Percentiles rank a stretch among this genome's conserved stretches.
phyloP scores from a whole-genome alignment of 306 rosid species.

The Corylus avellana region DNA sequence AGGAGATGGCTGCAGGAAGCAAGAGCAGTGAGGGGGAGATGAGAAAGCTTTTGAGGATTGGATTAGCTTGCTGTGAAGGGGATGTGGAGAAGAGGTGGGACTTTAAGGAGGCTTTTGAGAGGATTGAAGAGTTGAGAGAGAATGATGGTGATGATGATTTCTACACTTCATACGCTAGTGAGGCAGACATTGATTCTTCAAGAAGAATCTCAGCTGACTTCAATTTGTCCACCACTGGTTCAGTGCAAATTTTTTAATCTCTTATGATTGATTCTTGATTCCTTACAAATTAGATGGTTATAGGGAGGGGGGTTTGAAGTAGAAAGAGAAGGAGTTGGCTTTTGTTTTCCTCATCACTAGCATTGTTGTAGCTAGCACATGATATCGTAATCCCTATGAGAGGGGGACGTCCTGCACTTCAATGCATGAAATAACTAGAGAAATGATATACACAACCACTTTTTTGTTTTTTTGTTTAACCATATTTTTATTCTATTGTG shows the following conservation, averaged over 20 bases:
- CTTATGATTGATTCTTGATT: constrained; percentile 10
- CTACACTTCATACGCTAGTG: constrained; percentile 37
- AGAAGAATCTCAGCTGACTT: constrained; percentile 32
- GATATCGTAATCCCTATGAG: too few species aligned
- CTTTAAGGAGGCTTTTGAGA: constrained; percentile 64
- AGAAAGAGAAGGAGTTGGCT: not conserved
- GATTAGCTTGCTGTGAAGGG: constrained; percentile 60
- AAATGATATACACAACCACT: too few species aligned
- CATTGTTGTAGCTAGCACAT: too few species aligned
- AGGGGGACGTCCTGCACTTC: too few species aligned
- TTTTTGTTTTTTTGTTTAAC: too few species aligned
- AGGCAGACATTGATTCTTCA: constrained; percentile 38
- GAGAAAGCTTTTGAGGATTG: constrained; percentile 66
- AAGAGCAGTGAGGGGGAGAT: constrained; percentile 51
- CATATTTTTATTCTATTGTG: too few species aligned
- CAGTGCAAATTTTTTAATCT: constrained; percentile 5
- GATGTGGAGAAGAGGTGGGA: constrained; percentile 73
- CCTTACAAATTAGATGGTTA: not conserved
- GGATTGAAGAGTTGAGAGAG: constrained; percentile 62
- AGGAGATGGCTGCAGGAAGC: constrained; percentile 40
- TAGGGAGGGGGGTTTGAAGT: not conserved
- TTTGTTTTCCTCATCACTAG: too few species aligned
- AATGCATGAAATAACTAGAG: too few species aligned
- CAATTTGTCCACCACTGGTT: constrained; percentile 27
- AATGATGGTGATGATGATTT: constrained; percentile 24